Conservation (phyloP, 2,329 filamentous ascomycete species). For the Eutypella sp. region DNA sequence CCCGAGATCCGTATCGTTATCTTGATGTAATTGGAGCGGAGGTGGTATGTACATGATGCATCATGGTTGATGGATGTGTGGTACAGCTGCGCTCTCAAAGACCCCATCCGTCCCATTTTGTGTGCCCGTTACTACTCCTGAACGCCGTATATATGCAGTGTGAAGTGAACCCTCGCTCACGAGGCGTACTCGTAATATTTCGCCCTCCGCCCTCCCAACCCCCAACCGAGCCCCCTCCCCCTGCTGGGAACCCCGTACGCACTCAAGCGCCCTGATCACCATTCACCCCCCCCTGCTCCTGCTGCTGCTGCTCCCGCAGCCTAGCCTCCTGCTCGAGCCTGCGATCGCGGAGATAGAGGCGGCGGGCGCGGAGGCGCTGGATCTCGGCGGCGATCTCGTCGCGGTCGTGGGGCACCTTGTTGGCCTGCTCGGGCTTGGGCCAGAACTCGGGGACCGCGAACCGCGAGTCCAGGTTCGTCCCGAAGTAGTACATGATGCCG, state of each 20-base stretch:
- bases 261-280: not conserved
- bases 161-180: not conserved
- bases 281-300: constrained; percentile 14
- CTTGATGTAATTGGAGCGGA: too few species aligned
- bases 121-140: not conserved
- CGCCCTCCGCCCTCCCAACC: too few species aligned
- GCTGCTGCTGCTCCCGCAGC: constrained; percentile 20
- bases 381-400: constrained; percentile 83
- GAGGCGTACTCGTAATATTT: too few species aligned
- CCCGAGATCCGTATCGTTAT: too few species aligned
- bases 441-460: constrained; percentile 91
- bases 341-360: constrained; percentile 74
- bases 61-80: too few species aligned
- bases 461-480: constrained; percentile 90
- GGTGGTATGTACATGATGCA: too few species aligned
- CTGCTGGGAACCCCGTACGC: too few species aligned
- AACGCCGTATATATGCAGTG: not conserved
- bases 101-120: too few species aligned
- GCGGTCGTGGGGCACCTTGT: constrained; percentile 69
- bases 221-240: too few species aligned
- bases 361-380: constrained; percentile 58
- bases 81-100: too few species aligned
- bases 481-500: constrained; percentile 99
- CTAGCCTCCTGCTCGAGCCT: constrained; percentile 36
- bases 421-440: constrained; percentile 75